Percentiles rank a stretch among this genome's conserved stretches.
Conservation (phyloP, 495 filamentous ascomycete genomes). For the Cercophora scortea region DNA sequence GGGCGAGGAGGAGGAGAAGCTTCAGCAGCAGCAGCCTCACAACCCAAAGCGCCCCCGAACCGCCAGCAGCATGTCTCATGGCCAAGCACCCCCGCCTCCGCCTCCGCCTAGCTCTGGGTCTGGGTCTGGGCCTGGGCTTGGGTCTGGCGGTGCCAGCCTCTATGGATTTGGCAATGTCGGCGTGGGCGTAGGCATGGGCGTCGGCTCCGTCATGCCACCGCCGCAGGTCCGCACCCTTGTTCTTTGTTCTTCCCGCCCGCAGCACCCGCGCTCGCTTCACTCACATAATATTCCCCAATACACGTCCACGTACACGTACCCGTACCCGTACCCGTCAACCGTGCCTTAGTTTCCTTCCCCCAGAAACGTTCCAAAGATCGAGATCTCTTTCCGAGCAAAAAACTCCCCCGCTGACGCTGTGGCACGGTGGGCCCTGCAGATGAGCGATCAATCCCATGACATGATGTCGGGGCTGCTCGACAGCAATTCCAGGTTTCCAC, state of each 20-base stretch:
- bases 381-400: too few species aligned
- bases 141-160: conserved; percentile 14
- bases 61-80: conserved; percentile 27
- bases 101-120: too few species aligned
- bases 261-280: too few species aligned
- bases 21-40: not conserved
- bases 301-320: not conserved
- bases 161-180: conserved; percentile 20
- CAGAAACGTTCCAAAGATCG: not conserved
- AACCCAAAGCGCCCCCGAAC: not conserved
- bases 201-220: conserved; percentile 2
- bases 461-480: conserved; percentile 33
- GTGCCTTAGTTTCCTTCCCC: not conserved
- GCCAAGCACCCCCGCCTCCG: conserved; percentile 15
- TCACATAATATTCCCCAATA: not conserved
- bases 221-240: conserved; percentile 5
- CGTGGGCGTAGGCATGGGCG: not conserved
- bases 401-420: conserved; percentile 8
- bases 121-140: too few species aligned
- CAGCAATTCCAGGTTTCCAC: conserved; percentile 18
- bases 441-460: conserved; percentile 22
- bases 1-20: not conserved
- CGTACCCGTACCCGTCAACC: not conserved
- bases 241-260: not conserved
- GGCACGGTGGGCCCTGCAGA: conserved; percentile 14